These are phyloP conservation scores for Rhodotorula sp. DNA, from an alignment of 1,284 basidiomycete species.

Conservation along the genomic window DNA sequence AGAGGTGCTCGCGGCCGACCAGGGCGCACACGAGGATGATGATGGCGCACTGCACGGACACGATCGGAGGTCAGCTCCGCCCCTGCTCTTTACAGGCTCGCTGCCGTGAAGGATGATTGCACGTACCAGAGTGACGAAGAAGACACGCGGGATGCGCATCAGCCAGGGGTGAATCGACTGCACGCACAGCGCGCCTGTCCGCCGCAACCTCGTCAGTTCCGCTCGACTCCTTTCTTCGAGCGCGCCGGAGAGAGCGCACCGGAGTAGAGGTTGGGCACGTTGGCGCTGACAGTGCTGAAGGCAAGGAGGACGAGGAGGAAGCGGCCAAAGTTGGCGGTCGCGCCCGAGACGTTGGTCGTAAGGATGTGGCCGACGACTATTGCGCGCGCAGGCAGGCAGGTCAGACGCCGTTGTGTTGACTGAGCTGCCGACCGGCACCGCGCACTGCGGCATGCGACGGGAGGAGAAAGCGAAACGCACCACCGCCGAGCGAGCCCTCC, in stretches of 20 bases:
- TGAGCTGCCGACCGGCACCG: too few relatives aligned
- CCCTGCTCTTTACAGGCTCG: too few relatives aligned
- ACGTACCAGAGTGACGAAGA: slow-evolving; percentile 59
- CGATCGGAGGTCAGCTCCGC: too few relatives aligned
- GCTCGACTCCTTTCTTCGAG: neutral
- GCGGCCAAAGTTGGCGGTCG: slow-evolving; percentile 57
- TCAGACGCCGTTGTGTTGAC: too few relatives aligned
- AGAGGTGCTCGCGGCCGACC: slow-evolving; percentile 62
- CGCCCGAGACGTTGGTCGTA: slow-evolving; percentile 49
- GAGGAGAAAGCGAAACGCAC: neutral
- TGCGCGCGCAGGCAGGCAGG: too few relatives aligned
- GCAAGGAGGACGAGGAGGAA: slow-evolving; percentile 64
- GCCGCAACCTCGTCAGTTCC: neutral
- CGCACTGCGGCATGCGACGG: too few relatives aligned
- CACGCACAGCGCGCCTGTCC: slow-evolving; percentile 57
- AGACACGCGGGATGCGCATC: slow-evolving; percentile 61
- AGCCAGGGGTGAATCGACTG: slow-evolving; percentile 62
- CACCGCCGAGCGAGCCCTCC: slow-evolving; percentile 57
- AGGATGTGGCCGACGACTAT: slow-evolving; percentile 47
- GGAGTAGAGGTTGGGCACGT: slow-evolving; percentile 5
- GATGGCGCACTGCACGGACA: slow-evolving; percentile 50
- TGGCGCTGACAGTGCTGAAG: slow-evolving; percentile 54
- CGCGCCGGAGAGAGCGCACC: neutral
- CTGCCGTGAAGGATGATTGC: neutral
- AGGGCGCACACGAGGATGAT: slow-evolving; percentile 63